These are phyloP conservation scores for Colletotrichum kahawae DNA, from an alignment of 2,329 filamentous ascomycete genomes.

Conservation along the genomic window DNA sequence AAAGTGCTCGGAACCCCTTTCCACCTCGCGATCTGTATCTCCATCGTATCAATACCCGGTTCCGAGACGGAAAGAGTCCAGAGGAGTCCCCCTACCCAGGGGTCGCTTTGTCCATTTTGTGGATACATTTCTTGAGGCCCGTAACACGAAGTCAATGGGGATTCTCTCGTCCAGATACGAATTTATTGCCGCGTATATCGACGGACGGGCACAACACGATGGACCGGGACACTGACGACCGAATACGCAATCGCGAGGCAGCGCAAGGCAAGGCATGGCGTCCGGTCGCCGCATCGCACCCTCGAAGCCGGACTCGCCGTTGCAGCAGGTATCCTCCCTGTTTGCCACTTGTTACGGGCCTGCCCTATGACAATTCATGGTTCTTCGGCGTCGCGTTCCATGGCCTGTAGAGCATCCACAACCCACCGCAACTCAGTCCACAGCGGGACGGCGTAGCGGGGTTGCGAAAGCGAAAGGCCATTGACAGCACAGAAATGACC, in stretches of 20 bases:
- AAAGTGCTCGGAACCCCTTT: neutral
- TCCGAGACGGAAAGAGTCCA: neutral
- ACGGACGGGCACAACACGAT: neutral
- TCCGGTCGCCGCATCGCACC: neutral
- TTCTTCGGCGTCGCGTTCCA: neutral
- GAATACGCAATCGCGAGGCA: neutral
- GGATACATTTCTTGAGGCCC: neutral
- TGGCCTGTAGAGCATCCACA: neutral
- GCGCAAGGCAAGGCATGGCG: neutral
- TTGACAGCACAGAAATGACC: neutral
- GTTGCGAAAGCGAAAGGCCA: neutral
- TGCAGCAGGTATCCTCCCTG: neutral
- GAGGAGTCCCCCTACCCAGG: neutral
- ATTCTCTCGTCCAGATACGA: neutral
- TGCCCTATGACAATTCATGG: neutral
- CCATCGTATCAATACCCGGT: slow-evolving; percentile 9
- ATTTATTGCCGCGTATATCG: neutral
- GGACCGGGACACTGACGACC: neutral
- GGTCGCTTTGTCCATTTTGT: neutral
- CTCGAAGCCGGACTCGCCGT: neutral
- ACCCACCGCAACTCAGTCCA: neutral
- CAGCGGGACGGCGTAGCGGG: neutral
- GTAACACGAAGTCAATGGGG: neutral
- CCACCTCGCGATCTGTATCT: slow-evolving; percentile 7
- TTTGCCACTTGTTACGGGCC: neutral